Evolutionary conservation across 495 filamentous ascomycete genomes (phyloP), one percentile per base, ranked within the genome.

Genomic region (Penicillium alfredii): DNA sequence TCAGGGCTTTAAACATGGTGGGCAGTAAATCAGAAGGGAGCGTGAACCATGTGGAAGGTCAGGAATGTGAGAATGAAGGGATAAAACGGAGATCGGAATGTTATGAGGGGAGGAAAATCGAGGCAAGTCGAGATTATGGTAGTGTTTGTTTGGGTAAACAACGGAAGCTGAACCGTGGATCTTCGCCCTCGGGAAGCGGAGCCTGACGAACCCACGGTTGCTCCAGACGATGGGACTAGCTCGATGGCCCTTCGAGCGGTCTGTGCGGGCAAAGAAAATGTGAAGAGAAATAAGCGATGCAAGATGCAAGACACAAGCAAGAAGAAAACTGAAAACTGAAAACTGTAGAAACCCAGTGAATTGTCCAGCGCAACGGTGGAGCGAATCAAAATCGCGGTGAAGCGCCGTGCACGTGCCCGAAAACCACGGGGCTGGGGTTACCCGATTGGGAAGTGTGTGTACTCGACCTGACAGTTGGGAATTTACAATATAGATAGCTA

Each of bases 1-100:
- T 56, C 11, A 70, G 58, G 53, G 60, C 64, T 45, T 64, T 68
- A 41, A 67, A 64, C 66, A 70, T 67, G 51, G 44, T 61, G 55
- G 60, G 58, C 61, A 56, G 49, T 50, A 40, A 57, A 42, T 56
- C 31, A 35, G 25, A 47, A 31, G 39, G 28, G 41, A 44, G 45
- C 36, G 48, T 42, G 34, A 41, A 58, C 48, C 63, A 67, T 63
- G 53, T 55, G 61, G 51, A 36, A 49, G 35, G 27, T 30, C 25
- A 46, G 40, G 49, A 56, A 49, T 53, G 51, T 46, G 45, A 25
- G 35, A 15, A 33, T 10, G 25, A 39, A 29, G 27, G 30, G 35
- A 27, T 16, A 23, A 20, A 32, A 14, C 22, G 13, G 16, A 27
- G 22, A 41, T 27, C 10, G 37, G 42, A 41, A 45, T 47, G 35